A percentile compares a stretch with the other conserved stretches of the same genome.
These are phyloP conservation scores for Maudiozyma turicensis DNA, from an alignment of 805 yeast species.

Conservation along the genomic window DNA sequence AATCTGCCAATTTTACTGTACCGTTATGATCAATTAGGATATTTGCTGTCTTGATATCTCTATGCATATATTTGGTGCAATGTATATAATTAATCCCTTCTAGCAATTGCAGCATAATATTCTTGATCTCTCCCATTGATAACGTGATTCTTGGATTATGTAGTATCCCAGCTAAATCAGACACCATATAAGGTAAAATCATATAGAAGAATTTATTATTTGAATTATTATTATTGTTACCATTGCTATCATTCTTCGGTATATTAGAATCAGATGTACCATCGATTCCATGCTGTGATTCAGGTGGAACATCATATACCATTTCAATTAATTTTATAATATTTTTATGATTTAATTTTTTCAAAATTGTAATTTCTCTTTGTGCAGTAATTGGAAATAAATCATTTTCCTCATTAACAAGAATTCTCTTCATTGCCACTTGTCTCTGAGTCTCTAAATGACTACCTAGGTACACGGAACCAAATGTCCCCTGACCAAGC, in stretches of 20 bases:
- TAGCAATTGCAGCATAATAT: slow-evolving; percentile 69
- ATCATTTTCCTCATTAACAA: slow-evolving; percentile 38
- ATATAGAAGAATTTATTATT: slow-evolving; percentile 49
- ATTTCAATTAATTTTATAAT: slow-evolving; percentile 72
- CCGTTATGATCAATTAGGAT: slow-evolving; percentile 73
- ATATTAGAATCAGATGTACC: background rate
- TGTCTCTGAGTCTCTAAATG: slow-evolving; percentile 37
- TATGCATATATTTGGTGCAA: slow-evolving; percentile 48
- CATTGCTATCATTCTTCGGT: background rate
- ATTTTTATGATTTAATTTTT: slow-evolving; percentile 57
- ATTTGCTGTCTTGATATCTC: slow-evolving; percentile 96
- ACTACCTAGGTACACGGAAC: slow-evolving; percentile 76
- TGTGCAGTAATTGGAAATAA: slow-evolving; percentile 92
- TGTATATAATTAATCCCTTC: slow-evolving; percentile 75
- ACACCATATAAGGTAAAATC: slow-evolving; percentile 86
- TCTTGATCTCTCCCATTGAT: slow-evolving; percentile 62
- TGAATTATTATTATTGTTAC: background rate
- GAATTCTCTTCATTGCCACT: slow-evolving; percentile 82
- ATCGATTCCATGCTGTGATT: slow-evolving; percentile 6
- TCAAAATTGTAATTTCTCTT: slow-evolving; percentile 80
- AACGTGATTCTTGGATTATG: slow-evolving; percentile 65
- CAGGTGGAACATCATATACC: slow-evolving; percentile 44
- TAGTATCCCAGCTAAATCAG: slow-evolving; percentile 81
- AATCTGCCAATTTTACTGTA: slow-evolving; percentile 82
- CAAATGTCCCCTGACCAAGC: slow-evolving; percentile 81